These are phyloP conservation scores for Fusarium vanettenii DNA, from an alignment of 2,329 filamentous ascomycete genomes.

Conservation along the genomic window DNA sequence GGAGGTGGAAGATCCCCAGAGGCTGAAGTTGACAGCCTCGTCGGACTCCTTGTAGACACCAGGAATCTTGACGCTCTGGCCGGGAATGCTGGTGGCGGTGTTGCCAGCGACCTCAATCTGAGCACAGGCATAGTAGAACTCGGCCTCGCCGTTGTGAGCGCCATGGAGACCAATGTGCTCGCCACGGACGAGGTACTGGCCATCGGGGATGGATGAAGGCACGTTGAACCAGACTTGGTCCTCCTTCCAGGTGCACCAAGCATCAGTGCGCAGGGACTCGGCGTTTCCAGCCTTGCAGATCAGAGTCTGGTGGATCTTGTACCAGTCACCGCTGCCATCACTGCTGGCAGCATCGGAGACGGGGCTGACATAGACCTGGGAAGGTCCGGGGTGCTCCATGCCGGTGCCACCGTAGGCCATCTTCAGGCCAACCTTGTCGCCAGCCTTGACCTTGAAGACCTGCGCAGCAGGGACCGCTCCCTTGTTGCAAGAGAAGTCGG, in stretches of 20 bases:
- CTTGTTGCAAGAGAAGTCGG: not conserved
- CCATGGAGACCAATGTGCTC: conserved; percentile 37
- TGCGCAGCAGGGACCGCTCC: not conserved
- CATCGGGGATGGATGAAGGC: not conserved
- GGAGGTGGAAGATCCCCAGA: not conserved
- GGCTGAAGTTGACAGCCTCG: not conserved
- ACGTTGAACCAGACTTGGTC: not conserved
- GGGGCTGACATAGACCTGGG: not conserved
- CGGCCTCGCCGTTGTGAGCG: conserved; percentile 28
- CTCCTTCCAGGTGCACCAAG: not conserved
- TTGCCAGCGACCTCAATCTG: conserved; percentile 28
- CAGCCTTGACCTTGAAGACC: not conserved
- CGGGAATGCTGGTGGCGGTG: not conserved
- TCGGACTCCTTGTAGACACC: not conserved
- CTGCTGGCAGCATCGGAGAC: not conserved
- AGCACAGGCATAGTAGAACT: conserved; percentile 37
- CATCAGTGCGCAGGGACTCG: not conserved
- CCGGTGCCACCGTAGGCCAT: not conserved
- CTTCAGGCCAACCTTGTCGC: not conserved
- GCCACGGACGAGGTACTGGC: conserved; percentile 30
- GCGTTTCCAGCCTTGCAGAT: not conserved
- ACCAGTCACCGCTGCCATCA: not conserved
- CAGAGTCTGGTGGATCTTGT: not conserved
- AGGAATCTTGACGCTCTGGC: not conserved
- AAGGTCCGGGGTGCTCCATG: not conserved